Percentiles rank a stretch among this genome's conserved stretches.
Evolutionary conservation across 495 filamentous ascomycete genomes (phyloP).

Genomic region (Glarea lozoyensis): DNA sequence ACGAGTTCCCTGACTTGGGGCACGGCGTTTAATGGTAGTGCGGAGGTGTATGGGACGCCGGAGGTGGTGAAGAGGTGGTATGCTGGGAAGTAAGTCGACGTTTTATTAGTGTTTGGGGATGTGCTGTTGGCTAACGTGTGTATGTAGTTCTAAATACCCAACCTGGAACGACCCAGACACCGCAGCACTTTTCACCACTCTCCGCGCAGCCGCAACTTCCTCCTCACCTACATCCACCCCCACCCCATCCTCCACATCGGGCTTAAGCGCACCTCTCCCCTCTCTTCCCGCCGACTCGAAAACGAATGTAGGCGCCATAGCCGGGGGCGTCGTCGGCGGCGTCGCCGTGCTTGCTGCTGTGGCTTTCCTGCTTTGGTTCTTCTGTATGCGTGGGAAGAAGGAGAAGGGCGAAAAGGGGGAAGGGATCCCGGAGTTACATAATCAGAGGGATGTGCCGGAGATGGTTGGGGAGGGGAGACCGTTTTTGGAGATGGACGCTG

Average conservation of each 20-base stretch:
- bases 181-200: neutral
- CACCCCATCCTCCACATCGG: neutral
- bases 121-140: no score
- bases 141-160: neutral
- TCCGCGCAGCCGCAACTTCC: neutral
- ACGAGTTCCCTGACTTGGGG: neutral
- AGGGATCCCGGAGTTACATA: no score
- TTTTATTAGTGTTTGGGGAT: neutral
- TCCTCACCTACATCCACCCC: no score
- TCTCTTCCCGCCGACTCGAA: no score
- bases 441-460: no score
- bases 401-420: no score
- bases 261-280: neutral
- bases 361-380: neutral
- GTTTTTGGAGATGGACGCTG: no score
- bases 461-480: no score
- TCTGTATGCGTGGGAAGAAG: neutral
- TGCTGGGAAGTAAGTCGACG: neutral
- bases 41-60: neutral
- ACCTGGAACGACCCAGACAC: neutral
- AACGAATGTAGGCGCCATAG: slow-evolving; percentile 1
- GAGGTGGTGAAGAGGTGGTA: neutral
- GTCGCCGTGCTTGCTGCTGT: neutral
- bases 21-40: neutral
- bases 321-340: neutral